These are phyloP conservation scores for Cocos nucifera DNA, from an alignment of 176 grass and related monocot species.

Conservation along the genomic window DNA sequence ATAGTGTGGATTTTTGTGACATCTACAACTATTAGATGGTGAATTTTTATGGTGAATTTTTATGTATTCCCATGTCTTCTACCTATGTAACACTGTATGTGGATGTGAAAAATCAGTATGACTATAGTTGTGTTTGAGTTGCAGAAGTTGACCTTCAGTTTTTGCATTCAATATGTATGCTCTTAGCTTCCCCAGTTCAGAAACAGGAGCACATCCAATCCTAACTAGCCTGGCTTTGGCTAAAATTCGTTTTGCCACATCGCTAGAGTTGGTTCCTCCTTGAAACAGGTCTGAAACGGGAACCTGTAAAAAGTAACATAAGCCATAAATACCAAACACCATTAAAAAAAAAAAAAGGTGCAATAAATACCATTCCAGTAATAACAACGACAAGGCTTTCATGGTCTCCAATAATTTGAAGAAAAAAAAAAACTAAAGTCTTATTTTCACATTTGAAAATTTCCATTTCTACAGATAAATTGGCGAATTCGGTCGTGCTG, in stretches of 20 bases:
- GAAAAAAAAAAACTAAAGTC: too few relatives aligned
- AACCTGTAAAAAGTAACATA: conserved; percentile 26
- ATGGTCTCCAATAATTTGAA: too few relatives aligned
- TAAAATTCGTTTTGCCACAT: conserved; percentile 48
- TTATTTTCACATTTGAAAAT: too few relatives aligned
- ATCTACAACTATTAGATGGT: too few relatives aligned
- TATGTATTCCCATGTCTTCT: too few relatives aligned
- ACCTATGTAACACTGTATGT: neutral
- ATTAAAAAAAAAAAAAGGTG: too few relatives aligned
- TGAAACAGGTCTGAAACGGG: conserved; percentile 16
- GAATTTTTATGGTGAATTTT: too few relatives aligned
- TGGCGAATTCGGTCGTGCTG: neutral
- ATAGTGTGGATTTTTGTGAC: too few relatives aligned
- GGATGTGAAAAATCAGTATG: neutral
- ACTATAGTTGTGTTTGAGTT: conserved; percentile 3
- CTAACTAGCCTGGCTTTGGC: conserved; percentile 55
- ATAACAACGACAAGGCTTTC: too few relatives aligned
- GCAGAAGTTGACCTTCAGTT: conserved; percentile 43
- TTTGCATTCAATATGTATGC: conserved; percentile 47
- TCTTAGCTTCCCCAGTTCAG: conserved; percentile 56
- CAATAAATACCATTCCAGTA: too few relatives aligned
- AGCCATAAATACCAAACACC: neutral
- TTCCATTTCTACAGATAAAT: too few relatives aligned
- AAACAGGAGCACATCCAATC: conserved; percentile 32
- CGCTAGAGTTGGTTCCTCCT: conserved; percentile 25